Conservation (phyloP, 2,329 filamentous ascomycete species). For the Epicoccum sorghinum region DNA sequence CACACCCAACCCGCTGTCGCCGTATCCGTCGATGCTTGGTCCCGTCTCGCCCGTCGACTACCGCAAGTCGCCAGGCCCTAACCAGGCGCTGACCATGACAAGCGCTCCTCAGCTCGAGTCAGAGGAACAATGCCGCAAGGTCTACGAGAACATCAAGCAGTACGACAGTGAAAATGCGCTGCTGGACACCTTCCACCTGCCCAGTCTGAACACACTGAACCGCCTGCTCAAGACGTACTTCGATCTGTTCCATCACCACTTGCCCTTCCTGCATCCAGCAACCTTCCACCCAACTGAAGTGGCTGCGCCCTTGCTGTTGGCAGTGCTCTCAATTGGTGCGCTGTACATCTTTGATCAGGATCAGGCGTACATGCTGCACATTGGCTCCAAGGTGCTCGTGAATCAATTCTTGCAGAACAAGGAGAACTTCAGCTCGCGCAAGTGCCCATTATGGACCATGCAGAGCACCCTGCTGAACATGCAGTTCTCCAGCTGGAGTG, state of each 20-base stretch:
- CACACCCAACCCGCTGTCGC: slow-evolving; percentile 76
- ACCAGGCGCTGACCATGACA: slow-evolving; percentile 67
- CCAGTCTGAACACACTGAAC: slow-evolving; percentile 80
- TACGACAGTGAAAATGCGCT: slow-evolving; percentile 83
- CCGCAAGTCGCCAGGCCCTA: slow-evolving; percentile 71
- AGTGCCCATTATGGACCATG: slow-evolving; percentile 98
- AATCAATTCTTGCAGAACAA: slow-evolving; percentile 98
- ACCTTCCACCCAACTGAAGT: slow-evolving; percentile 84
- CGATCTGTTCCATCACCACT: slow-evolving; percentile 92
- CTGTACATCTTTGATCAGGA: slow-evolving; percentile 97
- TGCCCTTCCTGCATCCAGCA: slow-evolving; percentile 92
- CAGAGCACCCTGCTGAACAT: slow-evolving; percentile 96
- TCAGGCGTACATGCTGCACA: slow-evolving; percentile 95
- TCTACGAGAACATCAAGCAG: slow-evolving; percentile 83
- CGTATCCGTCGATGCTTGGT: slow-evolving; percentile 70
- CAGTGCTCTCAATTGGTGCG: slow-evolving; percentile 92
- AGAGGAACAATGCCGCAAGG: slow-evolving; percentile 83
- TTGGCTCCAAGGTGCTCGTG: slow-evolving; percentile 95
- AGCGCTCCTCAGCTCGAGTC: slow-evolving; percentile 79
- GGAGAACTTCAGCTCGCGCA: slow-evolving; percentile 97
- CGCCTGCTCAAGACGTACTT: slow-evolving; percentile 96
- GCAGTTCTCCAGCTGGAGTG: slow-evolving; percentile 99
- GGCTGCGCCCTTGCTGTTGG: slow-evolving; percentile 82
- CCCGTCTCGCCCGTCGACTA: slow-evolving; percentile 73
- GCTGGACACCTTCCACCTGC: slow-evolving; percentile 87